A percentile compares a stretch with the other conserved stretches of the same genome.
These are phyloP conservation scores for Schizophyllum amplum DNA, from an alignment of 1,284 basidiomycete species.

Conservation along the genomic window DNA sequence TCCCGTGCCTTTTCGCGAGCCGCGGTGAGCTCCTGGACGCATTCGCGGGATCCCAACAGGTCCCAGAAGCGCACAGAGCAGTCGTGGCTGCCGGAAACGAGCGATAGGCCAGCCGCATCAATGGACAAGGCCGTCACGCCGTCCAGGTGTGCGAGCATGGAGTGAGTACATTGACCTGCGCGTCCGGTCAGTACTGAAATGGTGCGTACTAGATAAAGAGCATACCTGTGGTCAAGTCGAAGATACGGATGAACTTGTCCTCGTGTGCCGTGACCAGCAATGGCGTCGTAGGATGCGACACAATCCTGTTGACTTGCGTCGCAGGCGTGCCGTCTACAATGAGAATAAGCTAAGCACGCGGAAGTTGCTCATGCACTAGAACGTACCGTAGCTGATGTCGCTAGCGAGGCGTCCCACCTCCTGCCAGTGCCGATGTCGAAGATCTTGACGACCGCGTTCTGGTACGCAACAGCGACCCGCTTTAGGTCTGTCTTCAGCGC, in stretches of 20 bases:
- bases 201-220: constrained; percentile 1
- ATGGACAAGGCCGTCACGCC: constrained; percentile 88
- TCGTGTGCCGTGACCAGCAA: constrained; percentile 88
- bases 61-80: constrained; percentile 96
- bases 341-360: constrained; percentile 8
- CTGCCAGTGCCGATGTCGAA: constrained; percentile 83
- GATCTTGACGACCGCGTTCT: constrained; percentile 84
- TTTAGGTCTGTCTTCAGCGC: constrained; percentile 72
- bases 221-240: constrained; percentile 74
- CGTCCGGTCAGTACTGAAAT: constrained; percentile 5
- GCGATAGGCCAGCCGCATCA: constrained; percentile 77
- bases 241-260: constrained; percentile 88
- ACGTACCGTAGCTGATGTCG: constrained; percentile 65
- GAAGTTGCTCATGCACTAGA: constrained; percentile 4
- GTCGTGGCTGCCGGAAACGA: constrained; percentile 90
- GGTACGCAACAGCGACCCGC: constrained; percentile 86
- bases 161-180: constrained; percentile 76
- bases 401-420: constrained; percentile 64
- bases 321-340: constrained; percentile 55
- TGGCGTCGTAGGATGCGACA: constrained; percentile 87
- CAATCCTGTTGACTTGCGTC: constrained; percentile 84
- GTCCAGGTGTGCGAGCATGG: constrained; percentile 87
- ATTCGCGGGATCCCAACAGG: constrained; percentile 69
- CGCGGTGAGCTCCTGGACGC: constrained; percentile 84
- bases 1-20: constrained; percentile 86